Evolutionary conservation across 2,329 filamentous ascomycete species (phyloP).

Genomic region (Simplicillium aogashimaense): DNA sequence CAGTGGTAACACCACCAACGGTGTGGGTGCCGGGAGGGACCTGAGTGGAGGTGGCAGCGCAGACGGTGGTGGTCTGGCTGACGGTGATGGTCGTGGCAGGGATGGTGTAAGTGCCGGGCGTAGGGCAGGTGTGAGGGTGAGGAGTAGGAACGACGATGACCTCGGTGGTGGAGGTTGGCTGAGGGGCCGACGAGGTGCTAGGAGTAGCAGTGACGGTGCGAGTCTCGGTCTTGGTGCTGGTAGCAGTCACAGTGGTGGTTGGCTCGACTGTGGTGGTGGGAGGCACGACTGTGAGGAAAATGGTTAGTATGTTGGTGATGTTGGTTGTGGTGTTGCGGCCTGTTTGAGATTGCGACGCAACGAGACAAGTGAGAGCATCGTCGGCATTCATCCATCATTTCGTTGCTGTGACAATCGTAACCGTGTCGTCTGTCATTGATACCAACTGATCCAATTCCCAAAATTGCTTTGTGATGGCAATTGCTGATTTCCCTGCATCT

Average conservation of each 20-base stretch:
- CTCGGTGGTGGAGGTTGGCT: constrained; percentile 25
- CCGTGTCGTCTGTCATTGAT: too few relatives aligned
- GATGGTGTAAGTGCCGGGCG: constrained; percentile 66
- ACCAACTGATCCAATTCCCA: too few relatives aligned
- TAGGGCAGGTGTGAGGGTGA: constrained; percentile 44
- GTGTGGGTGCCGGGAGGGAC: constrained; percentile 57
- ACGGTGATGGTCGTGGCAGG: constrained; percentile 62
- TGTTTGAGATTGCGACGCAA: too few relatives aligned
- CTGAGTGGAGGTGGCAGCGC: constrained; percentile 50
- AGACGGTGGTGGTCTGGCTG: constrained; percentile 57
- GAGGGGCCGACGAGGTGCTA: constrained; percentile 23
- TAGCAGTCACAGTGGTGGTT: constrained; percentile 9
- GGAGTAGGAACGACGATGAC: constrained; percentile 42
- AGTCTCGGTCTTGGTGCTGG: constrained; percentile 8
- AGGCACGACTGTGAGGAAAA: constrained; percentile 12
- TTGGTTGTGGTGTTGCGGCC: too few relatives aligned
- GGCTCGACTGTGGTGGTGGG: constrained; percentile 2
- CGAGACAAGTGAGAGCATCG: too few relatives aligned
- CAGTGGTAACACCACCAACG: constrained; percentile 62
- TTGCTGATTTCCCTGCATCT: too few relatives aligned
- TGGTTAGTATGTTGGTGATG: constrained; percentile 13
- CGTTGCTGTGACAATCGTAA: too few relatives aligned
- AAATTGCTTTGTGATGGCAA: too few relatives aligned
- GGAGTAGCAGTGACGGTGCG: constrained; percentile 19
- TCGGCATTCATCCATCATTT: too few relatives aligned